These are phyloP conservation scores for Aspergillus sp. DNA, from an alignment of 2,329 filamentous ascomycete genomes.

Conservation along the genomic window DNA sequence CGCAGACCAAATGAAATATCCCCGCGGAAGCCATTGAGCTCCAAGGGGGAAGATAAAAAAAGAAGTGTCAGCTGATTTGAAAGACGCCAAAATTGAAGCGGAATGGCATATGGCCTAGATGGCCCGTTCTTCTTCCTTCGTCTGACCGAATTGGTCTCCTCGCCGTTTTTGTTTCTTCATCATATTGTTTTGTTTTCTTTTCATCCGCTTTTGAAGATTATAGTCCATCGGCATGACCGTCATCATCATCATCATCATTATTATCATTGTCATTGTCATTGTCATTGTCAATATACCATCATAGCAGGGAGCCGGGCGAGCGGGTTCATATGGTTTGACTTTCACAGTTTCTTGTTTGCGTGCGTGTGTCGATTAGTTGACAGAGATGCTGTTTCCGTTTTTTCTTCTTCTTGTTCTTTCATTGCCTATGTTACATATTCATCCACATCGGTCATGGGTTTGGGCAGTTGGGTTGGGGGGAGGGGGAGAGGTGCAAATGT, in stretches of 20 bases:
- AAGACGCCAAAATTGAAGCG: conserved; percentile 8
- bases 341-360: conserved; percentile 4
- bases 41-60: conserved; percentile 6
- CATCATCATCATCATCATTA: conserved; percentile 17
- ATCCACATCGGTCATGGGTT: conserved; percentile 18
- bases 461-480: conserved; percentile 12
- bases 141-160: conserved; percentile 3
- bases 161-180: conserved; percentile 12
- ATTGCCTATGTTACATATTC: conserved; percentile 20
- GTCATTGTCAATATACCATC: conserved; percentile 31
- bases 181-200: conserved; percentile 9
- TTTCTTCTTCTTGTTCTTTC: conserved; percentile 15
- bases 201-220: conserved; percentile 19
- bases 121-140: not conserved
- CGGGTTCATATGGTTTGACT: conserved; percentile 20
- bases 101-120: not conserved
- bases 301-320: conserved; percentile 34
- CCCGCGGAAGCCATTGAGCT: not conserved
- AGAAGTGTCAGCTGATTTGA: conserved; percentile 11
- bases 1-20: conserved; percentile 1
- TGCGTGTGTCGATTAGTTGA: conserved; percentile 2
- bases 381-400: not conserved
- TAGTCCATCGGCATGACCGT: conserved; percentile 24
- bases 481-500: conserved; percentile 7
- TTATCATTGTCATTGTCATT: conserved; percentile 18